Percentiles rank a stretch among this genome's conserved stretches.
Evolutionary conservation across 192 early-diverging fungal genomes (phyloP).

Genomic region (Diversispora epigaea): DNA sequence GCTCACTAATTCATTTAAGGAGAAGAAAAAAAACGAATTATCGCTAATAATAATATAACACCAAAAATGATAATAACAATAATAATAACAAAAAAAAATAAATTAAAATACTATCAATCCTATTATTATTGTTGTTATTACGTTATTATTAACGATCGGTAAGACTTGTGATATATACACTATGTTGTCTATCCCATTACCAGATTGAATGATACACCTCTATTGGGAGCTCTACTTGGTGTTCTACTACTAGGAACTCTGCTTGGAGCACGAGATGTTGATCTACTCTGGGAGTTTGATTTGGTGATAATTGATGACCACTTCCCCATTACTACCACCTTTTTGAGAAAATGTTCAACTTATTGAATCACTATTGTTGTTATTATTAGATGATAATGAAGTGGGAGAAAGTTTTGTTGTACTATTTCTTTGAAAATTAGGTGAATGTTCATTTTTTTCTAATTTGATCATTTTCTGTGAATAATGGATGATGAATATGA

Average conservation of each 20-base stretch:
- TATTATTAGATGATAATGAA: neutral
- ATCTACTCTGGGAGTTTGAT: neutral
- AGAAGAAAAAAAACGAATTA: too few relatives aligned
- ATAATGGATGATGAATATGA: neutral
- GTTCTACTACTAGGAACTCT: neutral
- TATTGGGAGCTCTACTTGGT: slow-evolving; percentile 1
- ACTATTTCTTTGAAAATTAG: neutral
- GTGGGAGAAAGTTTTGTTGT: too few relatives aligned
- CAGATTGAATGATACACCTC: neutral
- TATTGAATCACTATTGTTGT: neutral
- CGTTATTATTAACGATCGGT: too few relatives aligned
- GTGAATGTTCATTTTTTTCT: slow-evolving; percentile 57
- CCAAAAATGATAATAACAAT: too few relatives aligned
- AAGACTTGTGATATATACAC: too few relatives aligned
- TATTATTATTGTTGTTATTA: too few relatives aligned
- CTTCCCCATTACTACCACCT: neutral
- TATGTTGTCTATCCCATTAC: too few relatives aligned
- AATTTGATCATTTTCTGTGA: slow-evolving; percentile 69
- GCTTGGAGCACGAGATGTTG: neutral
- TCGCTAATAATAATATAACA: too few relatives aligned
- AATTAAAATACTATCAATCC: too few relatives aligned
- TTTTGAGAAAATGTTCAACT: neutral
- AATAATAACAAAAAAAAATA: too few relatives aligned
- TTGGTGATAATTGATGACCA: neutral
- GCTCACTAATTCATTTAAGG: too few relatives aligned